Evolutionary conservation across 2,329 filamentous ascomycete genomes (phyloP), one percentile per base, ranked within the genome.

Genomic region (Aureobasidium sp.): DNA sequence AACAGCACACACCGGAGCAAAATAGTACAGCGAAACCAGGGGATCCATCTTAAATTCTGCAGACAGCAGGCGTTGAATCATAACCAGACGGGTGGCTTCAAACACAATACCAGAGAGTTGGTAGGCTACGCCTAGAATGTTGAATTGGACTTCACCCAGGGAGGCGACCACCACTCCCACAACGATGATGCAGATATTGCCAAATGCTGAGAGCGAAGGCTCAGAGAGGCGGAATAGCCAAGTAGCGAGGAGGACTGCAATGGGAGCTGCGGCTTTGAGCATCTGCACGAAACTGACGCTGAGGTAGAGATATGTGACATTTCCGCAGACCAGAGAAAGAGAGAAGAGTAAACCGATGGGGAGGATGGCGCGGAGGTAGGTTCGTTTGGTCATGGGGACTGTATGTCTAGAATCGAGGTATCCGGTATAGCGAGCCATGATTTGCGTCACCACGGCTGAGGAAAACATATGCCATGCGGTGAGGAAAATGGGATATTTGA

Each of bases 401-500:
- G 63, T 58, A 30, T 67, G 64, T 6, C 67, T 53, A 11, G 67
- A 69, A 48, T 68, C 66, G 27, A 68, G 63, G 11, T 65, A 37
- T 25, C 50, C 62, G 21, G 67, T 67, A 53, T 54, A 65, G 48
- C 64, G 63, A n/a, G 67, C 67, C 48, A 68, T 59, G 41, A 66
- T 54, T 44, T 69, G 67, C 13, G 67, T 69, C 41, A 69, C 63
- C n/a, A 67, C 10, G 11, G 67, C 66, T 9, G 67, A 67, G 27
- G 67, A 67, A 27, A 63, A 53, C 42, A 69, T 63, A 62, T 69
- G 67, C 67, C 67, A 69, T 65, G 67, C 65, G 55, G 65, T 66
- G 11, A 66, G 64, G 41, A 66, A 61, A n/a, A 67, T 65, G 41
- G 65, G 59, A 3, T 50, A 52, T 25, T 16, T 83, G 79, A 92